A percentile compares a stretch with the other conserved stretches of the same genome.
These are phyloP conservation scores for Colletotrichum australisinense DNA, from an alignment of 2,329 filamentous ascomycete species.

Conservation along the genomic window DNA sequence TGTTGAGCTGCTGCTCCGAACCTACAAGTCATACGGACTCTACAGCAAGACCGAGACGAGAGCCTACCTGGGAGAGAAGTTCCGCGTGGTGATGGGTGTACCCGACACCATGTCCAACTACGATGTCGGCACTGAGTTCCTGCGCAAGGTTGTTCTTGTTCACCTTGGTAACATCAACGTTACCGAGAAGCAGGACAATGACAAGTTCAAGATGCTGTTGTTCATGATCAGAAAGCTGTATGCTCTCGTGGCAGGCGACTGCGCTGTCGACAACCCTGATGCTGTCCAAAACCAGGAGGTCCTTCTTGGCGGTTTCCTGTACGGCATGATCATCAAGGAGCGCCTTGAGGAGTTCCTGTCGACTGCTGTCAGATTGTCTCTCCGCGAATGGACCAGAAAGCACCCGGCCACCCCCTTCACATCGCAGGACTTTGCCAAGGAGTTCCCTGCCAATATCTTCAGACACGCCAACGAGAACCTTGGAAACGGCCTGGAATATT, in stretches of 20 bases:
- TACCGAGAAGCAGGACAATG: constrained; percentile 83
- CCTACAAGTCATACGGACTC: constrained; percentile 90
- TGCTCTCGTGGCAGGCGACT: constrained; percentile 90
- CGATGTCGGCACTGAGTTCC: constrained; percentile 90
- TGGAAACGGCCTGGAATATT: constrained; percentile 90
- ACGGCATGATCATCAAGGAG: constrained; percentile 96
- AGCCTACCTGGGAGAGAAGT: constrained; percentile 90
- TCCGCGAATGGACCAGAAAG: constrained; percentile 68
- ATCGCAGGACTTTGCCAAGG: constrained; percentile 80
- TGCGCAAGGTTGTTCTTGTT: constrained; percentile 89
- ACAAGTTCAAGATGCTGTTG: constrained; percentile 94
- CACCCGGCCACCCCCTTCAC: constrained; percentile 77
- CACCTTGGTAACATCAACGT: constrained; percentile 90
- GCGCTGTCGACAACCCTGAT: constrained; percentile 94
- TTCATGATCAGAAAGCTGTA: constrained; percentile 99
- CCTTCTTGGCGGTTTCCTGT: constrained; percentile 91
- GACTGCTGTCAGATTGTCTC: constrained; percentile 59
- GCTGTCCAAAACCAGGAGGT: constrained; percentile 97
- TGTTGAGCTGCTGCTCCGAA: constrained; percentile 89
- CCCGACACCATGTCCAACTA: constrained; percentile 87
- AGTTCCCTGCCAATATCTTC: constrained; percentile 84
- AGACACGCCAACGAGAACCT: constrained; percentile 88
- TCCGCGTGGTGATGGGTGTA: constrained; percentile 87
- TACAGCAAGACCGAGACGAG: constrained; percentile 86
- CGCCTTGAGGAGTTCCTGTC: constrained; percentile 88